phyloP scores from a whole-genome alignment of 495 filamentous ascomycete genomes.

The Penicillium riverlandense region DNA sequence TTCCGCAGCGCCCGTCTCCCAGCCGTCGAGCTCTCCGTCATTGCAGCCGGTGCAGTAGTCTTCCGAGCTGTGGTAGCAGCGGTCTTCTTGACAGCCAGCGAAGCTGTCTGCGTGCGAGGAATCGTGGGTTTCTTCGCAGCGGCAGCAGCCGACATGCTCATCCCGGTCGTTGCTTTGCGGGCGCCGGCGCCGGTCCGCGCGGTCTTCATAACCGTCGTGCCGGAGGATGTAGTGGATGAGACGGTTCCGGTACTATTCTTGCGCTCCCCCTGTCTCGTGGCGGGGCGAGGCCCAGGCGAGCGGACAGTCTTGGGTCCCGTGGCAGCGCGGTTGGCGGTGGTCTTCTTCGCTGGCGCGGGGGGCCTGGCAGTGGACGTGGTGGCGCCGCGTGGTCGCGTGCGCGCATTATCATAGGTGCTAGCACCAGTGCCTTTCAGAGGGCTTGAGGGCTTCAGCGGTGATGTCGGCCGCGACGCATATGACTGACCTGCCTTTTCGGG shows the following conservation, averaged over 20 bases:
- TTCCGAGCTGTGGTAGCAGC: conserved; percentile 26
- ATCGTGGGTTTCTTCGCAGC: conserved; percentile 37
- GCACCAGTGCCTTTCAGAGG: conserved; percentile 41
- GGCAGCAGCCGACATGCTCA: conserved; percentile 19
- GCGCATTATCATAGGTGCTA: conserved; percentile 8
- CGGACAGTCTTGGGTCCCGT: conserved; percentile 21
- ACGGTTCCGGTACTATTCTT: conserved; percentile 31
- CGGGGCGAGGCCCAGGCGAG: conserved; percentile 29
- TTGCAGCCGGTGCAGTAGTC: conserved; percentile 24
- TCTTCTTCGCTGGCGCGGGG: conserved; percentile 25
- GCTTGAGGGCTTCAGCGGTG: conserved; percentile 47
- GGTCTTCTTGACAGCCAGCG: conserved; percentile 29
- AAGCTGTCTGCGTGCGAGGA: conserved; percentile 24
- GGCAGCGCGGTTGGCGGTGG: conserved; percentile 19
- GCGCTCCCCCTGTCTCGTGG: conserved; percentile 39
- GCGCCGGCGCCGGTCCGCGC: conserved; percentile 38
- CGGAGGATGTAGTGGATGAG: conserved; percentile 39
- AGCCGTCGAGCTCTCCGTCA: conserved; percentile 22
- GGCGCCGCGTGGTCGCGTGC: conserved; percentile 25
- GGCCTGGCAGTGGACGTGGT: conserved; percentile 23
- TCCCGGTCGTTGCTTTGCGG: conserved; percentile 42
- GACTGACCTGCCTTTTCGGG: conserved; percentile 40
- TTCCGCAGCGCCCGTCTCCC: conserved; percentile 43
- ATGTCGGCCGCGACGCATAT: conserved; percentile 44
- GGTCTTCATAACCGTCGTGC: conserved; percentile 54